Conservation (phyloP, 2,329 filamentous ascomycete species). For the Sporothrix humicola region DNA sequence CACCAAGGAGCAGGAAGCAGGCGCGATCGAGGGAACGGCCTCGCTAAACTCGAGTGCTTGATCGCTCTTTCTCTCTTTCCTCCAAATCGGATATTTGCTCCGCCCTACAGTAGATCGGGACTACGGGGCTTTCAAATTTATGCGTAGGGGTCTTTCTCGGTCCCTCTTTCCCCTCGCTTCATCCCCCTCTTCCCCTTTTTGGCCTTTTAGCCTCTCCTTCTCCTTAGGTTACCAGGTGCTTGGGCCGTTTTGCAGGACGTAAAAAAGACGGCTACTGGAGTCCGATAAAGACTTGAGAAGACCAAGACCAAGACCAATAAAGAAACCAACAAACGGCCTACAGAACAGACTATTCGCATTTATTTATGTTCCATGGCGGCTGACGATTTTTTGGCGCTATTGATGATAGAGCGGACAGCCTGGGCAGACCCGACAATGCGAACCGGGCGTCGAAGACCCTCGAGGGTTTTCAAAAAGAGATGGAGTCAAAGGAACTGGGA, state of each 20-base stretch:
- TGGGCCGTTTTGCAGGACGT: conserved; percentile 8
- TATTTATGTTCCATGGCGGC: conserved; percentile 6
- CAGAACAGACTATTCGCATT: background rate
- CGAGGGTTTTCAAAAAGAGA: no score
- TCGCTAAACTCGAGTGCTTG: background rate
- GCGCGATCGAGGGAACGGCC: background rate
- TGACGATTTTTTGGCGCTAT: conserved; percentile 6
- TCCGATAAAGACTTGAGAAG: background rate
- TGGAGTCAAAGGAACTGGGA: no score
- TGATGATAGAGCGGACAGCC: background rate
- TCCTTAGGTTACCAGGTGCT: conserved; percentile 24
- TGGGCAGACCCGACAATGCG: background rate
- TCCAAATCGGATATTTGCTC: background rate
- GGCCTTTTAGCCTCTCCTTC: background rate
- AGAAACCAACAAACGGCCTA: background rate
- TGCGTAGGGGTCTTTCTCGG: background rate
- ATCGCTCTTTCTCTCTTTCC: background rate
- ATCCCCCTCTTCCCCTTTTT: background rate
- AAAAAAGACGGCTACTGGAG: background rate
- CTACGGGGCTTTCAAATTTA: background rate
- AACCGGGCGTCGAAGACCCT: no score
- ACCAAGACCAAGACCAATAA: background rate
- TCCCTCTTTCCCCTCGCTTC: background rate
- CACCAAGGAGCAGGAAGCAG: background rate
- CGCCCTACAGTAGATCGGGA: background rate